Percentiles rank a stretch among this genome's conserved stretches.
These are phyloP conservation scores for Scenedesmus sp. DNA, from an alignment of 163 green algal species.

Conservation along the genomic window DNA sequence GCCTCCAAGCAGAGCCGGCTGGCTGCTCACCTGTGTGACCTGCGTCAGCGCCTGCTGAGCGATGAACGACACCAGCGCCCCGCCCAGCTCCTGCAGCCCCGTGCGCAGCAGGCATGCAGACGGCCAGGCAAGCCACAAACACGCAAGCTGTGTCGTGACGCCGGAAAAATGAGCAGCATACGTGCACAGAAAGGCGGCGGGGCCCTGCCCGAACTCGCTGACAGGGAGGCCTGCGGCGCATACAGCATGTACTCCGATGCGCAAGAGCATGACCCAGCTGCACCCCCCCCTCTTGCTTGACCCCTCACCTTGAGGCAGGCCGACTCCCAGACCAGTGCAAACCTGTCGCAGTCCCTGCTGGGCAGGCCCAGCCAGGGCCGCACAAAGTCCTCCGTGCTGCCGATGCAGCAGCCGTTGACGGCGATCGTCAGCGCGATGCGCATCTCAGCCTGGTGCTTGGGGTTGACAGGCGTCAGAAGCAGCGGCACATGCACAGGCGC, in stretches of 20 bases:
- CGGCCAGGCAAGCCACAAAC: neutral
- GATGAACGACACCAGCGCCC: slow-evolving; percentile 64
- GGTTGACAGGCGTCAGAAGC: slow-evolving; percentile 73
- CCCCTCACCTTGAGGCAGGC: slow-evolving; percentile 49
- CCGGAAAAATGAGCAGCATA: no score
- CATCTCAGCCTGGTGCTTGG: slow-evolving; percentile 57
- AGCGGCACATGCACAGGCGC: slow-evolving; percentile 58
- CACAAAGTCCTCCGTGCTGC: slow-evolving; percentile 74
- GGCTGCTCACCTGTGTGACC: slow-evolving; percentile 38
- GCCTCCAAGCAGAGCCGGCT: no score
- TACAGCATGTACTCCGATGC: no score
- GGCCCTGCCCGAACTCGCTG: no score
- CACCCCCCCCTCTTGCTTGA: neutral
- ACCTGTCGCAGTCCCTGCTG: slow-evolving; percentile 68
- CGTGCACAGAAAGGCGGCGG: no score
- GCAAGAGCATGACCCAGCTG: no score
- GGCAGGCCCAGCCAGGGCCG: slow-evolving; percentile 72
- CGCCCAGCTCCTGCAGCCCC: slow-evolving; percentile 61
- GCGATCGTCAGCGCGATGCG: slow-evolving; percentile 77
- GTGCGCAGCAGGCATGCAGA: slow-evolving; percentile 5
- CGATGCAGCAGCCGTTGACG: slow-evolving; percentile 64
- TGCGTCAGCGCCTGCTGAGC: slow-evolving; percentile 51
- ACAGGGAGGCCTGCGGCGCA: no score
- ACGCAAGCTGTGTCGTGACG: no score
- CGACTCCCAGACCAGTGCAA: slow-evolving; percentile 82